Evolutionary conservation across 257 asterid genomes (phyloP), one percentile per base, ranked within the genome.

Genomic region (Henckelia pumila): DNA sequence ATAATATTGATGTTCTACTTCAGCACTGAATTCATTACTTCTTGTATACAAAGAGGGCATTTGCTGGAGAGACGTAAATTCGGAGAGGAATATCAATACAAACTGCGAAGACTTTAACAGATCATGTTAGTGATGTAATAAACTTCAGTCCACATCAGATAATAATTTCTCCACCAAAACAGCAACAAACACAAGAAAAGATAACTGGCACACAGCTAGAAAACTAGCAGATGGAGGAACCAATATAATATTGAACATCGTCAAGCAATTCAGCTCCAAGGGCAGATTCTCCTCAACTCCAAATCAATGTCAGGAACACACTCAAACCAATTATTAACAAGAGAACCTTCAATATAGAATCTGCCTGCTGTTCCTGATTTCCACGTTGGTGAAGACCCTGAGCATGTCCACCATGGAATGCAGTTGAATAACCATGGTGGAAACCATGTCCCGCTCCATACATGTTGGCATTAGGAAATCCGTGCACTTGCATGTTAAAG

Each of bases 311-410:
- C 62, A 76, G 67, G 57, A 84, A 56, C 28, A 84, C 85, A 73
- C 75, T 69, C 50, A 71, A 25, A 40, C 85, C 85, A 59, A 84
- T 71, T 21, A 84, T 23, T 73, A 79, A 73, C 47, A 75, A 50
- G 28, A 79, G 76, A 55, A 81, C 35, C 78, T 77, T 81, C 70
- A 81, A 56, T 29, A 72, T 24, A 68, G 72, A 71, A 69, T 79
- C 83, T 1, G 81, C 79, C 80, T 75, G 80, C 56, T 79, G 86
- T 56, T 81, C 82, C 58, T 76, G 89, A 70, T 29, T 75, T 32
- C 64, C 30, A n/a, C 75, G 81, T 9, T 63, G 81, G 19, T 79
- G 82, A 50, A 71, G 59, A 59, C 77, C 76, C 19, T 84, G 86
- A 1, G 72, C 75, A 37, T 78, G 84, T n/a, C 78, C 85, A 14